Evolutionary conservation across 345 rosid species (phyloP).

Genomic region (Limnanthes douglasii): DNA sequence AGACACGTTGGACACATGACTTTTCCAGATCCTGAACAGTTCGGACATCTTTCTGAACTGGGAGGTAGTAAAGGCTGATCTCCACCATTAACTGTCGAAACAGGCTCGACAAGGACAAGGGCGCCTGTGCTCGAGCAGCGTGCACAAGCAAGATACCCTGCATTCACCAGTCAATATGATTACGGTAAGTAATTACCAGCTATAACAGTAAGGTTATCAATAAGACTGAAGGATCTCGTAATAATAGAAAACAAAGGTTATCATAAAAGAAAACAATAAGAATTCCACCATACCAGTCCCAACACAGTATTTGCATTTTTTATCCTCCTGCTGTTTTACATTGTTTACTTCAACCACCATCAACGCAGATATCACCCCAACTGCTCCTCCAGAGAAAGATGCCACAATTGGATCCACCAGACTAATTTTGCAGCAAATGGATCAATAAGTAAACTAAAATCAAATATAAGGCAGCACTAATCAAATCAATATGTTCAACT

Average conservation of each 20-base stretch:
- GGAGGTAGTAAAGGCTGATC: slow-evolving; percentile 41
- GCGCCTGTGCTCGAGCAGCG: slow-evolving; percentile 86
- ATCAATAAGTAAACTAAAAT: too few species aligned
- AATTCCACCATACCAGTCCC: slow-evolving; percentile 56
- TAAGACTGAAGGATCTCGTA: not conserved
- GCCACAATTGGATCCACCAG: slow-evolving; percentile 97
- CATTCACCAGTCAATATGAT: not conserved
- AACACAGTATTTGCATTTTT: slow-evolving; percentile 96
- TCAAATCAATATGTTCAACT: not conserved
- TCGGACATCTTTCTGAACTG: slow-evolving; percentile 76
- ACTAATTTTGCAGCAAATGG: slow-evolving; percentile 29
- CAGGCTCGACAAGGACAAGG: slow-evolving; percentile 50
- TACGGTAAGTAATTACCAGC: not conserved
- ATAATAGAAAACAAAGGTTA: not conserved
- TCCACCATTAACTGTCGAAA: slow-evolving; percentile 35
- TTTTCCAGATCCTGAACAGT: slow-evolving; percentile 97
- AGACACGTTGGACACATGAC: slow-evolving; percentile 99
- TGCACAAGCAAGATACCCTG: slow-evolving; percentile 97
- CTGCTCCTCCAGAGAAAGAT: slow-evolving; percentile 97
- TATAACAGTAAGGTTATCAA: not conserved
- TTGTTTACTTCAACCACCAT: slow-evolving; percentile 98
- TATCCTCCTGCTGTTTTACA: slow-evolving; percentile 83
- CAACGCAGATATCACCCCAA: slow-evolving; percentile 89
- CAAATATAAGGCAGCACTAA: too few species aligned
- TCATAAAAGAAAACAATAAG: not conserved